Base-by-base conservation (phyloP, 129 eudicot genomes). In the Chrysanthemum makinoi region DNA sequence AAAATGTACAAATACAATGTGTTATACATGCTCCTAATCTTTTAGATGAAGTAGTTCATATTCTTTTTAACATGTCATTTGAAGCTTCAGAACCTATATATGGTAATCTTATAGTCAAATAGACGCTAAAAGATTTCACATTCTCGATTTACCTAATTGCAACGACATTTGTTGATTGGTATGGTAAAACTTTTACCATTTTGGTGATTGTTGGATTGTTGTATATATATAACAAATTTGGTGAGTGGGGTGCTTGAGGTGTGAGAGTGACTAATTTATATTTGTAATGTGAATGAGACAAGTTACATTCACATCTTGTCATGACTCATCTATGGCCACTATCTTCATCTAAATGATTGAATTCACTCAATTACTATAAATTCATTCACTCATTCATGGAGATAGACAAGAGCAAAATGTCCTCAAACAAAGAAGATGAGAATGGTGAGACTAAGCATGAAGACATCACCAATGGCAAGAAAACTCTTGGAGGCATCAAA, bases 401-500 rank as follows among this genome's bases (percentile, higher is more conserved):
- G 74, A 16, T 46, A n/a, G 78, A 74, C 68, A 74, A 69, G 33
- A 80, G 55, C 52, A 72, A 63, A 62, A 79, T 79, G 83, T 67
- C 77, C 53, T 19, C 60, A 51, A 73, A 43, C 43, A 73, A 79
- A 61, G 77, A 78, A 49, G 75, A 73, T 49, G 76, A 80, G 70
- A 51, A 82, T 70, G 76, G 58, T 50, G 83, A 70, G 26, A 48
- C n/a, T 15, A 66, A 80, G 17, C 26, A 52, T 78, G 79, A 68
- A 74, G 71, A 74, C 15, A 74, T 16, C 52, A 69, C 24, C 52
- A 69, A 74, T 49, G 78, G 69, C 64, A 62, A 70, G 59, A 88
- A 72, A 75, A 70, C 75, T 84, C 85, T 77, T 58, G 99, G 99
- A 60, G 99, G 99, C 30, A 81, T 95, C 51, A 88, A 70, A 84